phyloP scores from a whole-genome alignment of 1,284 basidiomycete genomes.

The Apiotrichum akiyoshidainum region DNA sequence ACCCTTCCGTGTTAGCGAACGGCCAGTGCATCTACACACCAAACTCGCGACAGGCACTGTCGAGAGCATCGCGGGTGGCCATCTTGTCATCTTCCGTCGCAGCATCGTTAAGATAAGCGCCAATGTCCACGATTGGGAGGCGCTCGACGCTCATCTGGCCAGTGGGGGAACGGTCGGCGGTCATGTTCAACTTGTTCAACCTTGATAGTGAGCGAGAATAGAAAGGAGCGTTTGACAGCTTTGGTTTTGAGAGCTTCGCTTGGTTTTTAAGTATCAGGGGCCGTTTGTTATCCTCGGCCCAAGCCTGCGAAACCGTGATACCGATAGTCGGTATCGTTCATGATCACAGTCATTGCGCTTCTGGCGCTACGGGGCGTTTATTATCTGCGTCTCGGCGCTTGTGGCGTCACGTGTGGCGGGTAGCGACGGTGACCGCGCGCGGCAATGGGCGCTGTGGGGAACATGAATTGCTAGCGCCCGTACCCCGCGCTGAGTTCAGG shows the following conservation, averaged over 20 bases:
- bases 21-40: neutral
- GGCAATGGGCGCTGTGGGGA: no score
- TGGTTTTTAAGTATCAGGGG: no score
- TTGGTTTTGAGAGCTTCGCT: neutral
- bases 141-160: slow-evolving; percentile 11
- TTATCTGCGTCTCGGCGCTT: no score
- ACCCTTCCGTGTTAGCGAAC: slow-evolving; percentile 6
- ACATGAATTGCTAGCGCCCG: no score
- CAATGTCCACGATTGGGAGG: slow-evolving; percentile 4
- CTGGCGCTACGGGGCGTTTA: no score
- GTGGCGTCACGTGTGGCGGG: no score
- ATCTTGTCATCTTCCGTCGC: neutral
- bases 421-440: no score
- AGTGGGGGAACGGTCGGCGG: slow-evolving; percentile 13
- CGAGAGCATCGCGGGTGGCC: slow-evolving; percentile 8
- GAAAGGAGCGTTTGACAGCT: neutral
- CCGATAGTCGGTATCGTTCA: no score
- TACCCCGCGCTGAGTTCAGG: no score
- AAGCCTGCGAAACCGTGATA: no score
- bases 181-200: slow-evolving; percentile 20
- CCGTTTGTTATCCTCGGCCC: no score
- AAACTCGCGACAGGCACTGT: slow-evolving; percentile 28
- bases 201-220: neutral
- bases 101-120: neutral
- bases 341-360: no score